phyloP scores from a whole-genome alignment of 805 yeast species.

The Komagataella pastoris region DNA sequence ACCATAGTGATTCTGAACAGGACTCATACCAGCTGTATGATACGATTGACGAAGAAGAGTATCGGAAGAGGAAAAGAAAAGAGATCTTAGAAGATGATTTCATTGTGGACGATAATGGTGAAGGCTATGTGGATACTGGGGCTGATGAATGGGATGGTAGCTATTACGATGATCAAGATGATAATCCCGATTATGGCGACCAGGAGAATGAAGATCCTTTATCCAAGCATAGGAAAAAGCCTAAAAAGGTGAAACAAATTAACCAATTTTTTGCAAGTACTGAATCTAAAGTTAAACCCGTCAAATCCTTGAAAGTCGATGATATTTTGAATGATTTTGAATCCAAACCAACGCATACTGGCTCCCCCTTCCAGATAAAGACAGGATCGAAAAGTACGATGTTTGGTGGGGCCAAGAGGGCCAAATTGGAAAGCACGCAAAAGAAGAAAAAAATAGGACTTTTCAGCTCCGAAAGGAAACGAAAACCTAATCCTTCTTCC shows the following conservation, averaged over 20 bases:
- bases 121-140: conserved; percentile 90
- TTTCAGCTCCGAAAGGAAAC: not conserved
- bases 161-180: conserved; percentile 43
- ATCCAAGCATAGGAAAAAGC: conserved; percentile 16
- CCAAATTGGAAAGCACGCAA: not conserved
- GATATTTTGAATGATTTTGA: conserved; percentile 53
- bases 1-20: conserved; percentile 31
- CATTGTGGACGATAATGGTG: conserved; percentile 88
- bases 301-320: conserved; percentile 41
- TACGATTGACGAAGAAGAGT: conserved; percentile 73
- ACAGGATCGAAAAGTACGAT: not conserved
- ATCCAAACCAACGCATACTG: conserved; percentile 4
- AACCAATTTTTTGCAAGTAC: conserved; percentile 37
- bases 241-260: conserved; percentile 22
- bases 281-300: conserved; percentile 13
- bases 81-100: conserved; percentile 83
- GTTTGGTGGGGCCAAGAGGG: not conserved
- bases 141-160: conserved; percentile 74
- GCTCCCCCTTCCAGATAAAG: not conserved
- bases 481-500: not conserved
- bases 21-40: conserved; percentile 49
- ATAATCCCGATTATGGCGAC: conserved; percentile 14
- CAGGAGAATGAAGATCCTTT: conserved; percentile 11
- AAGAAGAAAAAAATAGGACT: not conserved
- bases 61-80: conserved; percentile 62